Evolutionary conservation across 176 grass and related monocot genomes (phyloP).

Genomic region (Oropetium thomaeum): DNA sequence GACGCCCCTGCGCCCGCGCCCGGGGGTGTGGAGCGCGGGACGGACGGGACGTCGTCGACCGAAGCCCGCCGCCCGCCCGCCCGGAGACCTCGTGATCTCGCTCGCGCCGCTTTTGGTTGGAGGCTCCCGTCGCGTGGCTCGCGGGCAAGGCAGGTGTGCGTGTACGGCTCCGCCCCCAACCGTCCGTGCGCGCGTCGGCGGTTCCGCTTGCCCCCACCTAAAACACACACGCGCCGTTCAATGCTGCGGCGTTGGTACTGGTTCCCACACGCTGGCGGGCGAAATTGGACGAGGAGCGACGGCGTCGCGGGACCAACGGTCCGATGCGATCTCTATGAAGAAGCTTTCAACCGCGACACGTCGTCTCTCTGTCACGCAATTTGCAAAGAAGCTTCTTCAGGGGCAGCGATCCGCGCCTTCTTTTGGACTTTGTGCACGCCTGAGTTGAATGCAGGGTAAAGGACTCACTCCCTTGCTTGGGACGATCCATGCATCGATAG

Average conservation of each 20-base stretch:
- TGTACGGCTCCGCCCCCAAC: neutral
- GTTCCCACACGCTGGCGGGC: neutral
- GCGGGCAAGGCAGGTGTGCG: conserved; percentile 9
- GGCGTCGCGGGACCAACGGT: conserved; percentile 11
- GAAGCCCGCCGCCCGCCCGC: too few relatives aligned
- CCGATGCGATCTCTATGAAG: too few relatives aligned
- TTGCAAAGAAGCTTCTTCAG: neutral
- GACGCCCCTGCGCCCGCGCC: conserved; percentile 2
- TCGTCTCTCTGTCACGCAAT: neutral
- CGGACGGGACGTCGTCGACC: too few relatives aligned
- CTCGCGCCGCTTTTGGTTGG: neutral
- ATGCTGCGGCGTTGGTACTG: too few relatives aligned
- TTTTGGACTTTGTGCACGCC: conserved; percentile 32
- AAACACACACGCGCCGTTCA: too few relatives aligned
- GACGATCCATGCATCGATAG: neutral
- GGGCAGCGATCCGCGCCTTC: conserved; percentile 12
- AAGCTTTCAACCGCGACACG: neutral
- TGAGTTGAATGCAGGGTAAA: conserved; percentile 12
- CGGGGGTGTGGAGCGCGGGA: too few relatives aligned
- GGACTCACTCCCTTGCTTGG: neutral
- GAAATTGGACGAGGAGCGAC: neutral
- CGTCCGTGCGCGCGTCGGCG: conserved; percentile 17
- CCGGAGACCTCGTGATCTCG: neutral
- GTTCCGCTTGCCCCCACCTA: conserved; percentile 26
- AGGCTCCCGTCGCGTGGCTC: neutral